Base-by-base conservation (phyloP, 129 eudicot species). In the Erigeron canadensis region DNA sequence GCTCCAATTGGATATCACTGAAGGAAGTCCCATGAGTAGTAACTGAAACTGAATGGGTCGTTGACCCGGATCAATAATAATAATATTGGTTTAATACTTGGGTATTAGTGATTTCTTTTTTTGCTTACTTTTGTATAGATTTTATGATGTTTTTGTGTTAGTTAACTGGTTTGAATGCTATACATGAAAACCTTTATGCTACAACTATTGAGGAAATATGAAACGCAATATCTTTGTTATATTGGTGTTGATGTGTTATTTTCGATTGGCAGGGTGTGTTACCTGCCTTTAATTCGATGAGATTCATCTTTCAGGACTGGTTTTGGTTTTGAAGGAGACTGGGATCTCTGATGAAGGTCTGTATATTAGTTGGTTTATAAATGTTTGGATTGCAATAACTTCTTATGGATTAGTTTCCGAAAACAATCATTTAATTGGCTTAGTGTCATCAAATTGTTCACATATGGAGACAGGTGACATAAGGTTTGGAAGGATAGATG, bases 1-100 rank as follows among this genome's bases (percentile, higher is more conserved):
- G 97, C 99, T 11, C 99, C 99, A 1, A 13, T 94, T 28, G 99
- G 99, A 43, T 95, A 95, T 78, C 99, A 95, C 75, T 95, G 77
- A 81, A 61, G 64, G 12, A 40, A 65, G 22, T 75, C 13, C 28
- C 3, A 43, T 64, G 44, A 41, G 39, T 22, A 19, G 37, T 66
- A 63, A 63, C 23, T 65, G 65, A 66, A 56, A 43, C 50, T 23
- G 56, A 39, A 56, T 42, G 66, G 45, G 5, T 75, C 40, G 53
- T 74, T 64, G 51, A 74, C 45, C 43, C 21, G 10, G 42, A 50
- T 54, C 72, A 72, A 28, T 51, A 67, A 58, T 76, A 76, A 67
- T 55, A 75, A 55, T 55, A 63, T 38, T 46, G 65, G 71, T 37
- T 70, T 62, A 11, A 44, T 28, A 17, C 23, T 56, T 8, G 34